Base-by-base conservation (phyloP, 2,329 filamentous ascomycete species). In the Neonectria punicea region DNA sequence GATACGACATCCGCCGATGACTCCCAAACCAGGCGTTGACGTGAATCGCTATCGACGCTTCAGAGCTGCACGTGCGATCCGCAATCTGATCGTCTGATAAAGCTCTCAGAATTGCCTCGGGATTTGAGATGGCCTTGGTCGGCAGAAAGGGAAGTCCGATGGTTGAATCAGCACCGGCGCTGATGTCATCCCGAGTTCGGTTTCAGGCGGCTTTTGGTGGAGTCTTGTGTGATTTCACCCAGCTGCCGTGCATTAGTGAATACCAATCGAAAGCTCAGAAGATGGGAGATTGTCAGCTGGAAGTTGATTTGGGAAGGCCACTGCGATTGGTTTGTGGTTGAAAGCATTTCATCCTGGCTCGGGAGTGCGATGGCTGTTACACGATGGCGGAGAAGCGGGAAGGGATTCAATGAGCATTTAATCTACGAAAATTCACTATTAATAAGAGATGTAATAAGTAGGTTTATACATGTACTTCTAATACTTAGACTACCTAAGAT, bases 1-100 rank as follows among this genome's bases (percentile, higher is more conserved):
- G 58, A 65, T 62, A 61, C 63, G 63, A 51, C 25, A 65, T 58
- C 58, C 56, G 59, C 55, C 60, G 60, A 53, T 34, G 51, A 39
- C 36, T 58, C 49, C 20, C 28, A 43, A 51, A 18, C n/a, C 10
- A 46, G 36, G 18, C 4, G 34, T 13, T 32, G 43, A 36, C 54
- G 14, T 41, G 39, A 34, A 56, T 57, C 51, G 47, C 56, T 53
- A 57, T 44, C 62, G 49, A 58, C n/a, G 30, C 47, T 39, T 58
- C 49, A 30, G 41, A 53, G 8, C 22, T 51, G 28, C 22, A 25
- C 30, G 22, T 39, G 30, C 18, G 32, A 63, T 64, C 13, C 28
- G 51, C 30, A 56, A 34, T 53, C 30, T 5, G 13, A 20, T 18
- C 53, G 43, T 49, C 13, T 20, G 61, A 53, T 62, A 32, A 41